These are phyloP conservation scores for Capsaspora owczarzaki DNA, from an alignment of 78 protist species.

Conservation along the genomic window DNA sequence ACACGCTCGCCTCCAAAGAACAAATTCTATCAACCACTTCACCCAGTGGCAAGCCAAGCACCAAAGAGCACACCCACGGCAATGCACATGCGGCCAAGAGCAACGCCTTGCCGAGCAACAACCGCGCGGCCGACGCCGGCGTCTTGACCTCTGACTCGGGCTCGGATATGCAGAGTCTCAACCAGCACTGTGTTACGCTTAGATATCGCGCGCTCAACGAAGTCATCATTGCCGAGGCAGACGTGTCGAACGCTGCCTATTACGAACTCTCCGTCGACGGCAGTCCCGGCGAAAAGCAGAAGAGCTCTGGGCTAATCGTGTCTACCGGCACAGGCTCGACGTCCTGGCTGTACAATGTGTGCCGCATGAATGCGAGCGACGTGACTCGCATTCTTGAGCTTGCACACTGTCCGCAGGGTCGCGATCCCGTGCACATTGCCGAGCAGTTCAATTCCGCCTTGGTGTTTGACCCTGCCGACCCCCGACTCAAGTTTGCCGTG, in stretches of 20 bases:
- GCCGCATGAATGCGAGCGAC: not conserved
- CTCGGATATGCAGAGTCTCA: too few relatives aligned
- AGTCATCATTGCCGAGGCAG: not conserved
- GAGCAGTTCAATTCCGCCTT: not conserved
- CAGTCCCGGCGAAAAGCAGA: not conserved
- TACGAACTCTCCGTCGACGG: conserved; percentile 3
- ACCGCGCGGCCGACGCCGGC: too few relatives aligned
- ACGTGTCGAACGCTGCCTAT: not conserved
- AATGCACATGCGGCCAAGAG: too few relatives aligned
- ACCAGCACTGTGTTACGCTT: not conserved
- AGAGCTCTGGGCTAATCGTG: not conserved
- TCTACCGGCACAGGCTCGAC: conserved; percentile 6
- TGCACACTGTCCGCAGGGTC: not conserved
- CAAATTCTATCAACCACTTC: too few relatives aligned
- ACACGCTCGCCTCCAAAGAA: too few relatives aligned
- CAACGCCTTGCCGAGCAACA: too few relatives aligned
- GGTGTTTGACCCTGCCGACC: not conserved
- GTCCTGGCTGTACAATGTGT: not conserved
- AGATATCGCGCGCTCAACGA: not conserved
- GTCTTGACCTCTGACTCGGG: too few relatives aligned
- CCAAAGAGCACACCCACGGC: too few relatives aligned
- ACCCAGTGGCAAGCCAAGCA: too few relatives aligned
- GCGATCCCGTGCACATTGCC: not conserved
- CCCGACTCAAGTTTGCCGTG: not conserved
- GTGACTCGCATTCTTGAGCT: not conserved